Evolutionary conservation across 139 green algal genomes (phyloP).

Genomic region (Yamagishiella unicocca): DNA sequence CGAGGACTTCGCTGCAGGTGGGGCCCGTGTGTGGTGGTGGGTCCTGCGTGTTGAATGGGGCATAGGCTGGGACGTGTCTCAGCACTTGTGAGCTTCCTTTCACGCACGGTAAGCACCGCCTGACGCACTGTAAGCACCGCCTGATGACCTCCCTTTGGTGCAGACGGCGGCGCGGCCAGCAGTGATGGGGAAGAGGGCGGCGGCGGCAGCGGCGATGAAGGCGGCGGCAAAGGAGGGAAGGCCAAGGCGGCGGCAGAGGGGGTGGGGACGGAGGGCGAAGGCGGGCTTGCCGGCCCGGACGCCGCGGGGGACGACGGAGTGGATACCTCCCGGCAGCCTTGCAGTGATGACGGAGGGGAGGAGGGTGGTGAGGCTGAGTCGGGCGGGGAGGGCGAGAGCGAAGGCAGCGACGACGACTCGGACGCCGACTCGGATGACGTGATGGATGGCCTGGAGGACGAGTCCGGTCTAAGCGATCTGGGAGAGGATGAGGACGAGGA

Average conservation of each 20-base stretch:
- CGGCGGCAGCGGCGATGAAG: not conserved
- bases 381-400: constrained; percentile 19
- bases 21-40: not conserved
- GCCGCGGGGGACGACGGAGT: not conserved
- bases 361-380: constrained; percentile 59
- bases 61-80: not conserved
- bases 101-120: no score
- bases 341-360: constrained; percentile 42
- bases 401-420: not conserved
- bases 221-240: not conserved
- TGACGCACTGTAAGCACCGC: no score
- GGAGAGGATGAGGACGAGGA: not conserved
- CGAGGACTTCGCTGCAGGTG: constrained; percentile 29
- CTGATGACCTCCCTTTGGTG: no score
- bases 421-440: not conserved
- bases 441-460: constrained; percentile 31
- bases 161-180: not conserved
- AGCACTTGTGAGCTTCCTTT: no score
- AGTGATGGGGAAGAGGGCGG: not conserved
- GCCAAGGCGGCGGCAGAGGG: not conserved
- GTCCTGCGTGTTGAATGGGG: not conserved
- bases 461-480: not conserved
- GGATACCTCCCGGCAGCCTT: constrained; percentile 22
- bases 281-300: not conserved
- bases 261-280: not conserved